Evolutionary conservation across 768 basidiomycete genomes (phyloP).

Genomic region (Paxillus involutus): DNA sequence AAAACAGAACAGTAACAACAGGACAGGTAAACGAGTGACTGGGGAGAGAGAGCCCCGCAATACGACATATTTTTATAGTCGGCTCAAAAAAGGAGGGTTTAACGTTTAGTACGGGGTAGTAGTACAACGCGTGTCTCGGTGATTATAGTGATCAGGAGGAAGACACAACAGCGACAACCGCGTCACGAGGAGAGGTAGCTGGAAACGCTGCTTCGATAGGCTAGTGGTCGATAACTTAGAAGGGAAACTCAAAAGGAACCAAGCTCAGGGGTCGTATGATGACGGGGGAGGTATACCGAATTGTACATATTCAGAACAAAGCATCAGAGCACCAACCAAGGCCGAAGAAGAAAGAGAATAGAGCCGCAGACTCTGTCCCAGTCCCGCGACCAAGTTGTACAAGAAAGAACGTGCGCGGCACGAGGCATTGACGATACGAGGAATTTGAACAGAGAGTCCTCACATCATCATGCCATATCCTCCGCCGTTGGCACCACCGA

Average conservation of each 20-base stretch:
- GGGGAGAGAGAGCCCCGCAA: background rate
- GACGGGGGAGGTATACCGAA: background rate
- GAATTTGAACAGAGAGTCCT: conserved; percentile 9
- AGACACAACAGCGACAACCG: conserved; percentile 8
- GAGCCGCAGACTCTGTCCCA: conserved; percentile 7
- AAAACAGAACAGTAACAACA: background rate
- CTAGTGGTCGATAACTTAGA: conserved; percentile 9
- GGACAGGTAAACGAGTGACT: conserved; percentile 1
- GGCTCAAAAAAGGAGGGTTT: conserved; percentile 17
- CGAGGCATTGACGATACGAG: conserved; percentile 1
- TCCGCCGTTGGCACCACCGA: conserved; percentile 36
- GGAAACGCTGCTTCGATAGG: conserved; percentile 14
- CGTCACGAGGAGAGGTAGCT: background rate
- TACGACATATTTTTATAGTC: conserved; percentile 9
- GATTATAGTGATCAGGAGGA: conserved; percentile 11
- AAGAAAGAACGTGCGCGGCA: conserved; percentile 11
- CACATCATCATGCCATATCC: conserved; percentile 42
- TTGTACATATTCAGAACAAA: conserved; percentile 16
- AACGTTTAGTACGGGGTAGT: conserved; percentile 5
- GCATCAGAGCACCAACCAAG: conserved; percentile 10
- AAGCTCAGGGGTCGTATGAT: background rate
- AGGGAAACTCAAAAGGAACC: background rate
- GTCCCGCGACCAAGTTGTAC: conserved; percentile 11
- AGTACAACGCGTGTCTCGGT: conserved; percentile 23
- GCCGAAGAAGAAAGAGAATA: conserved; percentile 8